Base-by-base conservation (phyloP, 202 grass and related monocot species). In the Bolboschoenoplectus hybrid region DNA sequence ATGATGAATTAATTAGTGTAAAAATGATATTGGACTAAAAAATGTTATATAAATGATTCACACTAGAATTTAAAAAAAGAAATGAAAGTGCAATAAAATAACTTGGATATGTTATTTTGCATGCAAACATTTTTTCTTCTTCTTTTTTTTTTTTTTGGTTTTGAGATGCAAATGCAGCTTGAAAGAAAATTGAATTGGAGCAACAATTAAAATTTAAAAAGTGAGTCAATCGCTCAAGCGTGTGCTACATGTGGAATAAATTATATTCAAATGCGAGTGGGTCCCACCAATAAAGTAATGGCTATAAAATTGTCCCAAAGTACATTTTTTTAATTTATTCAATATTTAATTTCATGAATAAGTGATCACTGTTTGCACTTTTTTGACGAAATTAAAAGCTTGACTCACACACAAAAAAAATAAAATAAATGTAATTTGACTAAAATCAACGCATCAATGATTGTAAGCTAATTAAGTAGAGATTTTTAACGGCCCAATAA, bases 371-470 rank as follows among this genome's bases (percentile, higher is more conserved):
- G 41, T 44, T 72, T 45, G 65, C 65, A 68, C 65, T 61, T 61
- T 61, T 16, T 16, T n/a, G 16, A 61, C 57, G 16, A 4, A 61
- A 7, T 16, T 1, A 61, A 61, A 1, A 61, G 57, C 19, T 61
- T 61, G 57, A 61, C 57, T 61, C 16, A 1, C 16, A 20, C 19
- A 61, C n/a, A 61, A 20, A 7, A 61, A 61, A 2, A 61, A 68
- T 56, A 14, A 56, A 64, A 64, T 26, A 68, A 68, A 68, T 16
- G 26, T 26, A 26, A 61, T 68, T 77, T 17, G 73, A 77, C 50
- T 16, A 38, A 51, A 55, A 55, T 56, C 11, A 77, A 55, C 11
- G 26, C 26, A 52, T 26, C 19, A 76, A 76, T 76, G 26, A 53
- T 74, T 38, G 26, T 35, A 70, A 55, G 47, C 12, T 16, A 6